Percentiles rank a stretch among this genome's conserved stretches.
These are phyloP conservation scores for Beta macrorhiza DNA, from an alignment of 179 eudicot genomes.

Conservation along the genomic window DNA sequence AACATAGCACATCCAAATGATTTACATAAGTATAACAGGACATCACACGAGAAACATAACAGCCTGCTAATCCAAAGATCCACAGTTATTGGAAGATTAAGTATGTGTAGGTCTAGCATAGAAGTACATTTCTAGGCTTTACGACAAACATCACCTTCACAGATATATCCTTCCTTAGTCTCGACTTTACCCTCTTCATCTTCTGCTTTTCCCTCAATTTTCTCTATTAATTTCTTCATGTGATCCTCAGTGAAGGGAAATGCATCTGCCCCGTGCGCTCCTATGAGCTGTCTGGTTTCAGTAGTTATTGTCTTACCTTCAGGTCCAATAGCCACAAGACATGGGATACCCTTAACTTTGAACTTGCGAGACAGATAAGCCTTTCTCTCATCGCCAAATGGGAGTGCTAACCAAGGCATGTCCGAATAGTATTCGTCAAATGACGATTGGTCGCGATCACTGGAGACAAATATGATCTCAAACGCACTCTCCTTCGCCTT, in stretches of 20 bases:
- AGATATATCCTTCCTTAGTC: conserved; percentile 50
- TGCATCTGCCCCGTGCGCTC: conserved; percentile 61
- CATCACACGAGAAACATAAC: background rate
- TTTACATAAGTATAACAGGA: background rate
- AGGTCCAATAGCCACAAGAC: conserved; percentile 64
- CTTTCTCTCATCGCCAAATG: conserved; percentile 65
- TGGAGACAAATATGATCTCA: conserved; percentile 72
- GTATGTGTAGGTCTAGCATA: background rate
- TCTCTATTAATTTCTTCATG: conserved; percentile 40
- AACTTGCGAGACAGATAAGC: conserved; percentile 42
- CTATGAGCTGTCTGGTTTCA: conserved; percentile 52
- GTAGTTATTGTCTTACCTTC: conserved; percentile 63
- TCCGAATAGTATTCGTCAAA: conserved; percentile 59
- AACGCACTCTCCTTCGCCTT: conserved; percentile 52
- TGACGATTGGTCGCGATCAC: conserved; percentile 61
- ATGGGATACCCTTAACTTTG: conserved; percentile 75
- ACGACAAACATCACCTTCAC: conserved; percentile 66
- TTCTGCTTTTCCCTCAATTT: conserved; percentile 24
- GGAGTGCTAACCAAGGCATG: conserved; percentile 93
- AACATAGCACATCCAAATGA: background rate
- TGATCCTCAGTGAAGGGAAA: conserved; percentile 71
- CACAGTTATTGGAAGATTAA: background rate
- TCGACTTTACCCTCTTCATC: conserved; percentile 28
- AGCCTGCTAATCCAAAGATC: background rate
- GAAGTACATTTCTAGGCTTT: conserved; percentile 20